phyloP scores from a whole-genome alignment of 495 filamentous ascomycete genomes.

The Hapsidospora chrysogenum region DNA sequence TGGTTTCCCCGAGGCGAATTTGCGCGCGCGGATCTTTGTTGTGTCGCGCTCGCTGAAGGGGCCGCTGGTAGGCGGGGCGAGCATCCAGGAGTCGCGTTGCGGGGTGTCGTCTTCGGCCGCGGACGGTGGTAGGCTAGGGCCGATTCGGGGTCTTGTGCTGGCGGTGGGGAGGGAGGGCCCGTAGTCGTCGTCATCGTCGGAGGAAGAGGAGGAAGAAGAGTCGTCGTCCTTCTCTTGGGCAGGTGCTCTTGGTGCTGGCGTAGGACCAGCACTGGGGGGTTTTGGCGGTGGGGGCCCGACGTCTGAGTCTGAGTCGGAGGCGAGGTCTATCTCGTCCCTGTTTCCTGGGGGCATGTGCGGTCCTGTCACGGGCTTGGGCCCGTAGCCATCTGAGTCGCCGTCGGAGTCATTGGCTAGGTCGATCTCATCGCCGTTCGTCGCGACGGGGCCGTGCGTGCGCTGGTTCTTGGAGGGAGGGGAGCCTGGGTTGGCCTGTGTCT shows the following conservation, averaged over 20 bases:
- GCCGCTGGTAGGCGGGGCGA: conserved; percentile 46
- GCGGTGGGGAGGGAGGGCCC: conserved; percentile 58
- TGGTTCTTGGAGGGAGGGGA: neutral
- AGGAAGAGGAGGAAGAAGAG: conserved; percentile 14
- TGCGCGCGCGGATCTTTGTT: conserved; percentile 64
- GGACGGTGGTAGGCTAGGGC: conserved; percentile 5
- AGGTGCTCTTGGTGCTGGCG: conserved; percentile 4
- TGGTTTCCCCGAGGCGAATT: conserved; percentile 64
- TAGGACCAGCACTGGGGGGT: conserved; percentile 1
- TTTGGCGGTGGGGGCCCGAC: too few relatives aligned
- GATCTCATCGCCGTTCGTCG: conserved; percentile 19
- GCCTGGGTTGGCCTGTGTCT: neutral
- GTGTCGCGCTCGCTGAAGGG: conserved; percentile 55
- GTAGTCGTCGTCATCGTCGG: conserved; percentile 31
- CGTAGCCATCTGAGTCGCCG: conserved; percentile 16
- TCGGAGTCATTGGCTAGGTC: conserved; percentile 9
- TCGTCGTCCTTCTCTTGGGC: conserved; percentile 12
- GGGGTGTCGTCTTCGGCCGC: conserved; percentile 14
- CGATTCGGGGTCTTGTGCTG: conserved; percentile 9
- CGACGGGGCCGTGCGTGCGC: neutral
- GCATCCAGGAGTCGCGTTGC: conserved; percentile 85
- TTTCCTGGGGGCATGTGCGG: conserved; percentile 7
- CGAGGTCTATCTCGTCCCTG: conserved; percentile 13
- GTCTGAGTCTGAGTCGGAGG: conserved; percentile 5
- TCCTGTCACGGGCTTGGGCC: conserved; percentile 10